Conservation (phyloP, 2,329 filamentous ascomycete genomes). For the Hymenoscyphus albidus region DNA sequence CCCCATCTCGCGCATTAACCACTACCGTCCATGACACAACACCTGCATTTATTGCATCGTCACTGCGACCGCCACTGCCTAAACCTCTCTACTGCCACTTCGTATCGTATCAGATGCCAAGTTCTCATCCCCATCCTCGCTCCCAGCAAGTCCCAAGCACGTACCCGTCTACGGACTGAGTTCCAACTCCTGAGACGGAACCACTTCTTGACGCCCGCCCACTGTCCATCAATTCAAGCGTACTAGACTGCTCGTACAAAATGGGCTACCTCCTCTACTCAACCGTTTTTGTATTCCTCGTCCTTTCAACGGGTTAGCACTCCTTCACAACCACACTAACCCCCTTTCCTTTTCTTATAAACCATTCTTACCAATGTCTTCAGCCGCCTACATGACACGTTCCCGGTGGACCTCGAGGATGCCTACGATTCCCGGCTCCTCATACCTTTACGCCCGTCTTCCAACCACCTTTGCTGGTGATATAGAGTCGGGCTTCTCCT, state of each 20-base stretch:
- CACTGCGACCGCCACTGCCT: neutral
- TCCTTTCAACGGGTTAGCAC: conserved; percentile 63
- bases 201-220: conserved; percentile 1
- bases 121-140: neutral
- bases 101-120: conserved; percentile 14
- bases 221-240: neutral
- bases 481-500: conserved; percentile 82
- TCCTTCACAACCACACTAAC: neutral
- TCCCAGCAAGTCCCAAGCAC: neutral
- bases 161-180: neutral
- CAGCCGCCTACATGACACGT: conserved; percentile 67
- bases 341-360: conserved; percentile 13
- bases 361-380: conserved; percentile 13
- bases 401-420: conserved; percentile 44
- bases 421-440: conserved; percentile 52
- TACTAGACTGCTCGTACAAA: conserved; percentile 16
- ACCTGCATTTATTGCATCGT: conserved; percentile 7
- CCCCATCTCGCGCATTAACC: conserved; percentile 7
- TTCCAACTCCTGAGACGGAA: conserved; percentile 9
- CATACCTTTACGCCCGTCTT: conserved; percentile 71
- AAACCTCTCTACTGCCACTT: neutral
- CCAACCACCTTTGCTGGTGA: conserved; percentile 76
- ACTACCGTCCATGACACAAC: conserved; percentile 6
- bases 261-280: conserved; percentile 84
- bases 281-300: conserved; percentile 66